Evolutionary conservation across 352 stramenopile genomes (phyloP).

Genomic region (Phytophthora aleatoria): DNA sequence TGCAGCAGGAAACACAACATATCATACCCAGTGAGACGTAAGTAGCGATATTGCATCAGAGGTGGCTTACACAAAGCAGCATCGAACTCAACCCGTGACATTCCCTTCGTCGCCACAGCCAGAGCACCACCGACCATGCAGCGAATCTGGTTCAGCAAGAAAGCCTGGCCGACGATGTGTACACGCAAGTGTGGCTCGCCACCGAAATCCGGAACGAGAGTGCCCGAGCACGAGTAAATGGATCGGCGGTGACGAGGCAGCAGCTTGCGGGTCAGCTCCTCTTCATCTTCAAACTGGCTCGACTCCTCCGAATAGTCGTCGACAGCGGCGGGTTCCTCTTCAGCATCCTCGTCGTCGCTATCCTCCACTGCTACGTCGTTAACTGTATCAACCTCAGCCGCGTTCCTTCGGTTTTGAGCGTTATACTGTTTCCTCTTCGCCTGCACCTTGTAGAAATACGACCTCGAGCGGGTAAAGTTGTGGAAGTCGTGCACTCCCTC

Average conservation of each 20-base stretch:
- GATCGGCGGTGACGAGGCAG: slow-evolving; percentile 72
- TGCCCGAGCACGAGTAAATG: slow-evolving; percentile 79
- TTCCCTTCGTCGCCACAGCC: slow-evolving; percentile 75
- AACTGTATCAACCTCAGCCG: slow-evolving; percentile 9
- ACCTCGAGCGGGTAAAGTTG: slow-evolving; percentile 89
- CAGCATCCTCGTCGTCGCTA: slow-evolving; percentile 21
- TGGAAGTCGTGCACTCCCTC: slow-evolving; percentile 91
- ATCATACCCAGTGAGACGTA: slow-evolving; percentile 18
- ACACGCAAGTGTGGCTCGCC: slow-evolving; percentile 74
- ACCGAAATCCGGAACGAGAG: slow-evolving; percentile 60
- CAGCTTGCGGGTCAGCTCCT: slow-evolving; percentile 52
- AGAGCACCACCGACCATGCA: slow-evolving; percentile 90
- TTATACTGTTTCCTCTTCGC: slow-evolving; percentile 41
- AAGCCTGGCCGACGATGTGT: slow-evolving; percentile 82
- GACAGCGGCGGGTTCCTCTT: slow-evolving; percentile 13
- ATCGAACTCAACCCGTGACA: slow-evolving; percentile 70
- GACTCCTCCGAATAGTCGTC: slow-evolving; percentile 26
- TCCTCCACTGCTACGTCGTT: slow-evolving; percentile 16
- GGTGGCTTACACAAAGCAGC: slow-evolving; percentile 61
- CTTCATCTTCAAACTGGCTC: slow-evolving; percentile 50
- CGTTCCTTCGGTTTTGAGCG: slow-evolving; percentile 18
- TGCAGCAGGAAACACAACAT: slow-evolving; percentile 20
- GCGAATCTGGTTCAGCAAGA: slow-evolving; percentile 91
- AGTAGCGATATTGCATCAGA: not conserved
- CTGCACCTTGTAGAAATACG: slow-evolving; percentile 79